These are phyloP conservation scores for Fusarium tjaetaba DNA, from an alignment of 2,329 filamentous ascomycete species.

Conservation along the genomic window DNA sequence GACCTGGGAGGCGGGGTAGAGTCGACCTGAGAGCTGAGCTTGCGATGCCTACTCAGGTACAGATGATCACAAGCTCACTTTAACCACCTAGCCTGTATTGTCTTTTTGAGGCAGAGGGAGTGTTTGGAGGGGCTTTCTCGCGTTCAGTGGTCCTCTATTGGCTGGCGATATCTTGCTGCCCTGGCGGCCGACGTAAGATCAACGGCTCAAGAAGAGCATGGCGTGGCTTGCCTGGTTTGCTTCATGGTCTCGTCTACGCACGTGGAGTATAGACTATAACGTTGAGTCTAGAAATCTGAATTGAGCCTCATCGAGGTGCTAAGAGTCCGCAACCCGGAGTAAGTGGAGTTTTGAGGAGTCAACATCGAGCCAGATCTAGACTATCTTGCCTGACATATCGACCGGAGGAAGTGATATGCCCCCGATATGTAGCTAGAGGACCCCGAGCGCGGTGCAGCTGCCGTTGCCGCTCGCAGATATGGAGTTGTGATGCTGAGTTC, in stretches of 20 bases:
- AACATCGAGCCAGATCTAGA: slow-evolving; percentile 12
- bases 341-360: slow-evolving; percentile 19
- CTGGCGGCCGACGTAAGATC: neutral
- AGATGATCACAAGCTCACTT: neutral
- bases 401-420: slow-evolving; percentile 13
- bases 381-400: slow-evolving; percentile 6
- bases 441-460: slow-evolving; percentile 6
- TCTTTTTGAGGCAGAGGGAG: neutral
- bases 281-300: slow-evolving; percentile 1
- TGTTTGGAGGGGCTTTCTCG: neutral
- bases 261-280: slow-evolving; percentile 4
- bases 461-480: slow-evolving; percentile 14
- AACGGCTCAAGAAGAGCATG: neutral
- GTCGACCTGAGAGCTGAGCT: neutral
- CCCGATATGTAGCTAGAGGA: slow-evolving; percentile 19
- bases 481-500: slow-evolving; percentile 6
- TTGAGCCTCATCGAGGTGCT: slow-evolving; percentile 19
- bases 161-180: neutral
- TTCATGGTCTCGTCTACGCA: neutral
- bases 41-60: slow-evolving; percentile 8
- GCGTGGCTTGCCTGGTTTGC: neutral
- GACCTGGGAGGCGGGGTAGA: neutral
- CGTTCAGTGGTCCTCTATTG: neutral
- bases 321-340: slow-evolving; percentile 22
- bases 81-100: neutral